A percentile compares a stretch with the other conserved stretches of the same genome.
Evolutionary conservation across 768 basidiomycete genomes (phyloP).

Genomic region (Mycena indigotica): DNA sequence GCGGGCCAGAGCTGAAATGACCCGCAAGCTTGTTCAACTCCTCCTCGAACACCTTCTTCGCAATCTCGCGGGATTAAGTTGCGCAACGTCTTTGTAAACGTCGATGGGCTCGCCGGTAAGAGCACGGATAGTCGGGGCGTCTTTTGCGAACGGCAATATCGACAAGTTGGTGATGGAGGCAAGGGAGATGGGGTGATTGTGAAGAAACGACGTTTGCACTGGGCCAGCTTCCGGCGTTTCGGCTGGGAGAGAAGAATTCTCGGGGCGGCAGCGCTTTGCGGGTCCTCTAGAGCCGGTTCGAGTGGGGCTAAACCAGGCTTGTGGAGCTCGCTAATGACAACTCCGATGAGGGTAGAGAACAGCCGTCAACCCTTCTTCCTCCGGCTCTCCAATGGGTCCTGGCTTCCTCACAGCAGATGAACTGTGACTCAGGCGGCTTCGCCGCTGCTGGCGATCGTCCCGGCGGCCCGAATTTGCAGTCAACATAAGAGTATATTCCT

Average conservation of each 20-base stretch:
- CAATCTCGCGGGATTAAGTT: constrained; percentile 92
- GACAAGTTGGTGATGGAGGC: constrained; percentile 84
- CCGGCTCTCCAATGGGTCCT: no score
- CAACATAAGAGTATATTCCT: no score
- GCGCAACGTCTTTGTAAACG: constrained; percentile 98
- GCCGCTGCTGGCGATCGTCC: no score
- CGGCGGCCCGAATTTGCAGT: no score
- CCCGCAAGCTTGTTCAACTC: no score
- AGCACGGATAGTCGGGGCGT: constrained; percentile 92
- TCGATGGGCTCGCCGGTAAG: constrained; percentile 96
- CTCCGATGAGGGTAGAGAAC: constrained; percentile 95
- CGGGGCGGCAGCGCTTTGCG: constrained; percentile 65
- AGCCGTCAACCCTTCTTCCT: constrained; percentile 90
- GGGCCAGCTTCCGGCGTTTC: constrained; percentile 44
- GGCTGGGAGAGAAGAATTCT: constrained; percentile 66
- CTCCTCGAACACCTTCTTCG: no score
- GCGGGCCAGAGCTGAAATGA: no score
- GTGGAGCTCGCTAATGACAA: constrained; percentile 84
- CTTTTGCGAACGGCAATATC: constrained; percentile 84
- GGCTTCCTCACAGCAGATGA: no score
- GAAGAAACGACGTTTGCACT: constrained; percentile 83
- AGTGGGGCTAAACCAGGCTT: constrained; percentile 55
- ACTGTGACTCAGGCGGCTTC: no score
- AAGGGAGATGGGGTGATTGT: constrained; percentile 80
- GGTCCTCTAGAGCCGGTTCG: constrained; percentile 41